Conservation (phyloP, 345 rosid genomes). For the Eucalyptus lansdowneana region DNA sequence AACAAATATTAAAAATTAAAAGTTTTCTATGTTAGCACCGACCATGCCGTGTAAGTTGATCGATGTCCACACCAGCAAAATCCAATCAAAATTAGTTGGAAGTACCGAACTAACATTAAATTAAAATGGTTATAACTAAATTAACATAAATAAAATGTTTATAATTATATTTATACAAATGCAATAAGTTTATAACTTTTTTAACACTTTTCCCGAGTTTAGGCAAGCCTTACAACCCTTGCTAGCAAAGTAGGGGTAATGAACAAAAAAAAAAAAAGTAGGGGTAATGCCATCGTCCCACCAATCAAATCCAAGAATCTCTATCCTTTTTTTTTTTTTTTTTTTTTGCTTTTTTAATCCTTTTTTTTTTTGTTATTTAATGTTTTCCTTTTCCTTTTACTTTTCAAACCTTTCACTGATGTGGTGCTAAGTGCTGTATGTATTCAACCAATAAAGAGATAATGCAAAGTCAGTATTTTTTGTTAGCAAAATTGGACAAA, state of each 20-base stretch:
- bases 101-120: too few relatives aligned
- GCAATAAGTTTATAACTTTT: too few relatives aligned
- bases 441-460: background rate
- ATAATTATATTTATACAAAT: too few relatives aligned
- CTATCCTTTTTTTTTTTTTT: background rate
- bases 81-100: accelerated
- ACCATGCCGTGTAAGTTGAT: accelerated
- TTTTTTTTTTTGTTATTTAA: background rate
- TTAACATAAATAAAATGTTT: too few relatives aligned
- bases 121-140: accelerated
- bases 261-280: background rate
- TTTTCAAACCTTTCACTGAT: background rate
- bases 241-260: background rate
- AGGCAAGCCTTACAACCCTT: background rate
- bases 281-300: background rate
- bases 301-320: background rate
- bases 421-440: background rate
- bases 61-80: accelerated
- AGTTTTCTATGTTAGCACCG: accelerated
- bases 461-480: background rate
- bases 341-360: too few relatives aligned
- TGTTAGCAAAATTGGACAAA: background rate
- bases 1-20: too few relatives aligned
- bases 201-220: accelerated
- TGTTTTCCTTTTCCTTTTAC: background rate